Base-by-base conservation (phyloP, 305 asterid genomes). In the Lippia alba region DNA sequence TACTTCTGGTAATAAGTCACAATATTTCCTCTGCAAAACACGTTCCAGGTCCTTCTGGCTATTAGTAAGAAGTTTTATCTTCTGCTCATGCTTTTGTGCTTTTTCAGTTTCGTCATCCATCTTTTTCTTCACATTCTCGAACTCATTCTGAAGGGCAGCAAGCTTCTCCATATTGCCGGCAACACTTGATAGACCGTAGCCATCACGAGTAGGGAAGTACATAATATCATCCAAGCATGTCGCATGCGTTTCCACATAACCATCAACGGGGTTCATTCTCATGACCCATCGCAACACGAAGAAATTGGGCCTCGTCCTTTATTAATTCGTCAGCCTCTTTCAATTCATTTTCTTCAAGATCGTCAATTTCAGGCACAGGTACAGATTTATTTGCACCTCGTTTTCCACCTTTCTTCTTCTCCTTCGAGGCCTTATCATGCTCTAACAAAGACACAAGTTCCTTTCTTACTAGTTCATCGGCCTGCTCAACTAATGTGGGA, bases 41-140 rank as follows among this genome's bases (percentile, higher is more conserved):
- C 78, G 80, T 81, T 94, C 99, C 0, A 94, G 89, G 62, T 94
- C 94, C 83, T 94, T 94, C 82, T 94, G 99, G 79, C 99, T 97
- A 61, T 87, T 89, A 1, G 98, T 95, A 48, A 95, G 88, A 76
- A 90, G 83, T 78, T 92, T 95, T 46, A 90, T 86, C 85, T 86
- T 95, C 72, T 86, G 91, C 84, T 95, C 99, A 34, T 79, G 87
- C 39, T 82, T 80, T 66, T 85, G 95, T 32, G 94, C 99, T 74
- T 90, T 94, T 81, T 89, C 87, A 33, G 97, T 78, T 78, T 90
- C 97, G 30, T 92, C 97, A 8, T 88, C 96, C 96, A 95, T 87
- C 80, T 81, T 90, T 74, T 75, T 84, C 93, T 87, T 94, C 70
- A 89, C 94, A 50, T 76, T 86, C 74, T 92, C 99, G 66, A 88